These are phyloP conservation scores for Solanum verrucosum DNA, from an alignment of 257 asterid species.

Conservation along the genomic window DNA sequence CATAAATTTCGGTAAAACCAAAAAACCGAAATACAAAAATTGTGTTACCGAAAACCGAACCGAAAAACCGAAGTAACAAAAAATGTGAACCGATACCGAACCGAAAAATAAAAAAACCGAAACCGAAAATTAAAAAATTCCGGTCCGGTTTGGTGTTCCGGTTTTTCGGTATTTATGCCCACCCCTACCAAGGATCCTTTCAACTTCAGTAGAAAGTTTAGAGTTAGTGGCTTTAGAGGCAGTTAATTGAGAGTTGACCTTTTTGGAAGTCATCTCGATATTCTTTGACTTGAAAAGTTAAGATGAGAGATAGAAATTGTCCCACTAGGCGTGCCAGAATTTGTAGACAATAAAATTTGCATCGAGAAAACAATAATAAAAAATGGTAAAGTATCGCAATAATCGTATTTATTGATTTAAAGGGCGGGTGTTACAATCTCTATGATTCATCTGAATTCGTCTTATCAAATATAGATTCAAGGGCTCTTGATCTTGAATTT, in stretches of 20 bases:
- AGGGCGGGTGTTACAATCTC: neutral
- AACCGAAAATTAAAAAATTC: too few species aligned
- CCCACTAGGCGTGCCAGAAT: neutral
- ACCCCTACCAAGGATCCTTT: neutral
- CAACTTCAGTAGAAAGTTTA: too few species aligned
- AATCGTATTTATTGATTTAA: too few species aligned
- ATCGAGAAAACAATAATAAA: neutral
- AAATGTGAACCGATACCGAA: too few species aligned
- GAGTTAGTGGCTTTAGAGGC: neutral
- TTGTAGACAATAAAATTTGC: neutral
- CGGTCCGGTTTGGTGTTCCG: too few species aligned
- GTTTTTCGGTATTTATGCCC: too few species aligned
- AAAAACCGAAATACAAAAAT: too few species aligned
- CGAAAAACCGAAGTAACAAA: too few species aligned
- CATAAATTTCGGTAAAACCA: too few species aligned
- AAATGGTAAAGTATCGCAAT: too few species aligned
- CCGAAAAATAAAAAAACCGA: too few species aligned
- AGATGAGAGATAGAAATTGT: neutral
- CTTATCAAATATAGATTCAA: neutral
- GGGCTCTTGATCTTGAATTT: neutral
- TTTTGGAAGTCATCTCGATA: neutral
- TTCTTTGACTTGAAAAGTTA: neutral
- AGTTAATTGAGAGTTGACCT: neutral
- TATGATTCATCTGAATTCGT: neutral
- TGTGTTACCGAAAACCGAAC: too few species aligned